Percentiles rank a stretch among this genome's conserved stretches.
phyloP scores from a whole-genome alignment of 805 yeast genomes.

The Torulaspora delbrueckii region DNA sequence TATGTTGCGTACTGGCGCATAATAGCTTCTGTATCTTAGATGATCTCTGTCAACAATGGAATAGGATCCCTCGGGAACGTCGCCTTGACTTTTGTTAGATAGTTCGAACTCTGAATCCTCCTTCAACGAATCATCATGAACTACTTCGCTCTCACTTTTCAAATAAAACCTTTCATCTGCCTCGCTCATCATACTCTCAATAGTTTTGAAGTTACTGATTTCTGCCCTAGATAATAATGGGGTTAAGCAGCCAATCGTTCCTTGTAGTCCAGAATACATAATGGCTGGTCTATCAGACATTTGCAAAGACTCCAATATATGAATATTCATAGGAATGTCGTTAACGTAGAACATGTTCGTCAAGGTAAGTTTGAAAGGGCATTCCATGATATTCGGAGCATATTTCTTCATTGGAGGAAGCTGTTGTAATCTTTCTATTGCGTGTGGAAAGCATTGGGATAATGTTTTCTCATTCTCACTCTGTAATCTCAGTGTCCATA shows the following conservation, averaged over 20 bases:
- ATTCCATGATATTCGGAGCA: conserved; percentile 28
- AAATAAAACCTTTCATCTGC: conserved; percentile 21
- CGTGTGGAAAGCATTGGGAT: conserved; percentile 3
- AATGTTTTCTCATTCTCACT: conserved; percentile 39
- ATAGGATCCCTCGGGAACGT: conserved; percentile 26
- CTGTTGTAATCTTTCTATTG: conserved; percentile 9
- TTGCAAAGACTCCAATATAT: conserved; percentile 35
- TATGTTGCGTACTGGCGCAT: conserved; percentile 69
- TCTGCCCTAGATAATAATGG: conserved; percentile 66
- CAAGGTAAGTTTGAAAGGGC: conserved; percentile 46
- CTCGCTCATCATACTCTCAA: conserved; percentile 46
- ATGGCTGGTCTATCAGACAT: conserved; percentile 56
- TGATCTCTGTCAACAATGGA: conserved; percentile 63
- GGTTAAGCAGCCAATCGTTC: conserved; percentile 67
- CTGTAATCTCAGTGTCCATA: conserved; percentile 62
- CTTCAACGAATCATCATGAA: neutral
- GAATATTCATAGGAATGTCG: conserved; percentile 66
- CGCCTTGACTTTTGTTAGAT: conserved; percentile 7
- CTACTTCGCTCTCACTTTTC: conserved; percentile 8
- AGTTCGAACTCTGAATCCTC: conserved; percentile 26
- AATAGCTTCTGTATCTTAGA: conserved; percentile 65
- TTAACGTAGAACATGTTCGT: conserved; percentile 57
- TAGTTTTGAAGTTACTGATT: conserved; percentile 48
- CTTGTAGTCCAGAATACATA: conserved; percentile 72
- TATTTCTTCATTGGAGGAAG: conserved; percentile 5